Percentiles rank a stretch among this genome's conserved stretches.
These are phyloP conservation scores for Flaveria trinervia DNA, from an alignment of 129 eudicot genomes.

Conservation along the genomic window DNA sequence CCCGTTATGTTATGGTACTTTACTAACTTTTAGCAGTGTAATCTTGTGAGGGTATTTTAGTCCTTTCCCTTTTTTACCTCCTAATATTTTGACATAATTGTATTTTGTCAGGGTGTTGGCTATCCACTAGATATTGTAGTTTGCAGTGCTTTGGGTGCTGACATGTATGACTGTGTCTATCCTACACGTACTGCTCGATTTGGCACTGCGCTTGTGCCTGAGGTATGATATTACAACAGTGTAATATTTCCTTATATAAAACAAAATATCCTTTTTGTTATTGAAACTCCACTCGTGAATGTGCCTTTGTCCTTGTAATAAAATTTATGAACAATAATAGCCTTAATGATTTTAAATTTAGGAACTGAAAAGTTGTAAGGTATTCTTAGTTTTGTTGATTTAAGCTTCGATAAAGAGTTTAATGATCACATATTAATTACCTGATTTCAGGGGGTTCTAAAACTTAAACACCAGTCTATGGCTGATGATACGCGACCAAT, in stretches of 20 bases:
- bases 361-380: background rate
- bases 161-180: constrained; percentile 94
- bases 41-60: constrained; percentile 3
- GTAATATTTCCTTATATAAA: background rate
- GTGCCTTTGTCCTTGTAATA: constrained; percentile 14
- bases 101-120: constrained; percentile 74
- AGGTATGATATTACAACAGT: constrained; percentile 43
- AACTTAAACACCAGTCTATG: constrained; percentile 86
- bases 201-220: constrained; percentile 96
- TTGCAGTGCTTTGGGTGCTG: constrained; percentile 98
- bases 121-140: constrained; percentile 96
- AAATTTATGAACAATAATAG: background rate
- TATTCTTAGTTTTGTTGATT: background rate
- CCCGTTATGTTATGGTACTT: constrained; percentile 94
- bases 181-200: constrained; percentile 99
- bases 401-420: background rate
- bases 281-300: background rate
- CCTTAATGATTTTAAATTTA: background rate
- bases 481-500: constrained; percentile 80
- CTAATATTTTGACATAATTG: constrained; percentile 13
- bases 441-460: constrained; percentile 77
- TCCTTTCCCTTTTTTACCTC: constrained; percentile 6
- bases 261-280: background rate
- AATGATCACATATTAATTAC: background rate
- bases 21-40: background rate